phyloP scores from a whole-genome alignment of 768 basidiomycete genomes.

The Serendipita indica region DNA sequence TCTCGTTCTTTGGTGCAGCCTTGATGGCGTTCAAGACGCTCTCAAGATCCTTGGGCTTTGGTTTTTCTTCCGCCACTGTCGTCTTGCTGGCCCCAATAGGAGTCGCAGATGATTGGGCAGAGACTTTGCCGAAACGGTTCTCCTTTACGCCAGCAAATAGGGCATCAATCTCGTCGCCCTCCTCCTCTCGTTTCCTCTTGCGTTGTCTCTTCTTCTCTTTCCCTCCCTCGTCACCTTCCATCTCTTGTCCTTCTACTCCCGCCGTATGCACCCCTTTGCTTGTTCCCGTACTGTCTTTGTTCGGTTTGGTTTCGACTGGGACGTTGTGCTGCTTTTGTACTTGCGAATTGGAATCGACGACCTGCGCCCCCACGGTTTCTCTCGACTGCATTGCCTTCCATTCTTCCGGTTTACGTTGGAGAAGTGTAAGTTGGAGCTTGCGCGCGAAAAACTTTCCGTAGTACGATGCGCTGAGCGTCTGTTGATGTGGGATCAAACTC shows the following conservation, averaged over 20 bases:
- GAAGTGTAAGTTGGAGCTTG: constrained; percentile 60
- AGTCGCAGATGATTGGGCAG: not conserved
- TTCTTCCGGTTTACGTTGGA: constrained; percentile 64
- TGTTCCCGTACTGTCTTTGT: constrained; percentile 6
- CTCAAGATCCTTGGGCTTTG: constrained; percentile 28
- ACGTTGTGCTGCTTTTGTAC: not conserved
- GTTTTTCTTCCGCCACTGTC: not conserved
- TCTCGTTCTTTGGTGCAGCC: constrained; percentile 37
- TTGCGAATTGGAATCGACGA: not conserved
- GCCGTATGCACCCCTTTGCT: constrained; percentile 3
- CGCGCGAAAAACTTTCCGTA: constrained; percentile 81
- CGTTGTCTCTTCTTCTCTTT: constrained; percentile 15
- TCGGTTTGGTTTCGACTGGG: not conserved
- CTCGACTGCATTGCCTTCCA: constrained; percentile 62
- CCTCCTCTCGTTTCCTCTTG: constrained; percentile 34
- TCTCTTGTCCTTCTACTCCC: constrained; percentile 7
- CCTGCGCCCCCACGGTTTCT: not conserved
- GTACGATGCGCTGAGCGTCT: constrained; percentile 55
- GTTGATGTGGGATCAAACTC: constrained; percentile 57
- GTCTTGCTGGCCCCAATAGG: constrained; percentile 14
- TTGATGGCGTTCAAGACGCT: constrained; percentile 47
- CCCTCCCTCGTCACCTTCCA: not conserved
- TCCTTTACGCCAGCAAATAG: constrained; percentile 38
- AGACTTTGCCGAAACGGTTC: not conserved
- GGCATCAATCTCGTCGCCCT: constrained; percentile 60